phyloP scores from a whole-genome alignment of 169 alveolate species.

The Cryptosporidium bovis region DNA sequence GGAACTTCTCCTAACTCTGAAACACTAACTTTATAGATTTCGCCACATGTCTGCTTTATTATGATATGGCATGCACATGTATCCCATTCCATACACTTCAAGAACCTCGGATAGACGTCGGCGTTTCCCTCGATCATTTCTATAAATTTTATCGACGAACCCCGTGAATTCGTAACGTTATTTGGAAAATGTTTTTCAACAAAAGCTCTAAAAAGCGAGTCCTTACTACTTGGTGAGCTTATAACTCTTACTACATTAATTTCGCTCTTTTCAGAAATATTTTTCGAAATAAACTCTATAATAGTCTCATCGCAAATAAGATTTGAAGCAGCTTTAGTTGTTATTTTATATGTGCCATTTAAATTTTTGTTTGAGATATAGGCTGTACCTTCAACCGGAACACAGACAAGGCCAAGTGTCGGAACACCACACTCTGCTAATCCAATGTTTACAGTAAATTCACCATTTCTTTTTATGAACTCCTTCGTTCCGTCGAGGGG shows the following conservation, averaged over 20 bases:
- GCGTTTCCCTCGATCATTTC: conserved; percentile 74
- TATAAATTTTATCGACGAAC: conserved; percentile 78
- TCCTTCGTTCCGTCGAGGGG: conserved; percentile 82
- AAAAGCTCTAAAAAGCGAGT: conserved; percentile 24
- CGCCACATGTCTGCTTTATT: conserved; percentile 75
- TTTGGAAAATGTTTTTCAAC: not conserved
- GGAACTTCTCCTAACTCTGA: not conserved
- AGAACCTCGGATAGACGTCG: conserved; percentile 77
- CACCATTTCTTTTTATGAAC: conserved; percentile 77
- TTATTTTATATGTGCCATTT: conserved; percentile 57
- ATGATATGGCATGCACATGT: conserved; percentile 80
- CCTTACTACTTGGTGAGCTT: conserved; percentile 16
- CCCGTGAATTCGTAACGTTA: not conserved
- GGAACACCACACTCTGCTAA: conserved; percentile 74
- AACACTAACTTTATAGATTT: conserved; percentile 38
- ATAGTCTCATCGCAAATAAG: not conserved
- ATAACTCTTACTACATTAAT: conserved; percentile 7
- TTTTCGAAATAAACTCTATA: conserved; percentile 11
- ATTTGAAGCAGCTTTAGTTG: conserved; percentile 23
- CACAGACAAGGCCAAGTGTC: conserved; percentile 76
- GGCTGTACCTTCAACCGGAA: conserved; percentile 67
- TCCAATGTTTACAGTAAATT: conserved; percentile 78
- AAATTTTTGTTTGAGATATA: conserved; percentile 63
- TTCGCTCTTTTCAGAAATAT: not conserved
- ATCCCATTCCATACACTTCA: conserved; percentile 80